Evolutionary conservation across 73 alveolate species (phyloP), one percentile per base, ranked within the genome.

Genomic region (Paramecium tetraurelia): DNA sequence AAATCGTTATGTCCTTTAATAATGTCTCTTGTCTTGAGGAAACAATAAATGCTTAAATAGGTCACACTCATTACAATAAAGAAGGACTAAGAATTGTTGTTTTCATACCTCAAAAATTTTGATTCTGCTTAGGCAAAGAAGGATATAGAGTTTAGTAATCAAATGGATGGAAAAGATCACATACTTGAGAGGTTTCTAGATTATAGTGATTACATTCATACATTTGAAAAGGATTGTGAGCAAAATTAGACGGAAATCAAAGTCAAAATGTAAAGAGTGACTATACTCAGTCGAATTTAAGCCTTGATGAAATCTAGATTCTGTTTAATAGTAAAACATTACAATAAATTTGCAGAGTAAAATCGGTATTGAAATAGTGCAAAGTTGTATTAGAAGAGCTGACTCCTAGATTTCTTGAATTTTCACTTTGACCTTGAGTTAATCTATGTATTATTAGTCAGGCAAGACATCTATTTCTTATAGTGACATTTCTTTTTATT

Each of bases 1-100:
- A 70, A 70, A 31, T 70, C 53, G 33, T 70, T 70, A 31, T 70
- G 53, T 70, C 85, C 85, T 70, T 70, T 70, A 35, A 72, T 38
- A 36, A 33, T 72, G 12, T 72, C 57, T 36, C 59, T 36, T 3
- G 86, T 36, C 27, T 72, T 72, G 4, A 72, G 36, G 29, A 72
- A 36, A 72, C 48, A 72, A 40, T 72, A 72, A 72, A 72, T 38
- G 10, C 59, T 36, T 36, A 72, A 36, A 72, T 72, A 72, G 9
- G 59, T 63, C 11, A 72, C 20, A 43, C 57, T 35, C 86, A 72
- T 36, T 36, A 72, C 59, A 4, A 72, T 29, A 4, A 72, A 35
- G 33, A 72, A 36, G 12, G 86, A 72, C 86, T 72, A 33, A 70
- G 14, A 11, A 31, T 9, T 10, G 12, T 40, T 40, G 12, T 7